A percentile compares a stretch with the other conserved stretches of the same genome.
Evolutionary conservation across 768 basidiomycete species (phyloP).

Genomic region (Solioccasus polychromus): DNA sequence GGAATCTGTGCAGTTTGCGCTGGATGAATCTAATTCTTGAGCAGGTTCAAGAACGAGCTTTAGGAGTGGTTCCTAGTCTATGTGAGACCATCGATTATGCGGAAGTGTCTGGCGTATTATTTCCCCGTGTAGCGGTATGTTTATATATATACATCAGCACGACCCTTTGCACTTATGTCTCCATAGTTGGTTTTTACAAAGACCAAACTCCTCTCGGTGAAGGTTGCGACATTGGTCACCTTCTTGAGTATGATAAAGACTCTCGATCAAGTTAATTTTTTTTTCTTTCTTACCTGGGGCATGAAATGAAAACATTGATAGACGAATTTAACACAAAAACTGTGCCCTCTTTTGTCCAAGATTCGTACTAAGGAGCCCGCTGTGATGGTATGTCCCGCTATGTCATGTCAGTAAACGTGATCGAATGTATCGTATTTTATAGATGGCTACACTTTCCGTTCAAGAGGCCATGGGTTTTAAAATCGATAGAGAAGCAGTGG

Average conservation of each 20-base stretch:
- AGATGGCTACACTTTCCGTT: conserved; percentile 87
- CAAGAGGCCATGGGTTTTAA: conserved; percentile 97
- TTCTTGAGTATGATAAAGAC: conserved; percentile 87
- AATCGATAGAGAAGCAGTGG: conserved; percentile 90
- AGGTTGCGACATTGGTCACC: conserved; percentile 83
- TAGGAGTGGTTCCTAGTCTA: conserved; percentile 78
- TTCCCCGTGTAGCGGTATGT: conserved; percentile 89
- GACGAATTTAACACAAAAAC: conserved; percentile 88
- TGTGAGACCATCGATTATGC: conserved; percentile 95
- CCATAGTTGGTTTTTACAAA: conserved; percentile 86
- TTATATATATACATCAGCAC: conserved; percentile 7
- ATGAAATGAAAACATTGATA: conserved; percentile 28
- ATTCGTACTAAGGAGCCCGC: conserved; percentile 95
- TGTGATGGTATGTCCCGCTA: conserved; percentile 66
- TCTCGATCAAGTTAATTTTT: conserved; percentile 67
- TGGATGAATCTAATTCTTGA: conserved; percentile 4
- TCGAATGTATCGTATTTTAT: conserved; percentile 5
- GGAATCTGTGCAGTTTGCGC: conserved; percentile 15
- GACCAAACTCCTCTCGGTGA: conserved; percentile 85
- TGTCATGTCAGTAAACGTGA: neutral
- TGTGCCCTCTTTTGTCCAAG: conserved; percentile 91
- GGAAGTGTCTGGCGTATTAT: conserved; percentile 85
- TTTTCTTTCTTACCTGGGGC: neutral
- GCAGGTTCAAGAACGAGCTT: conserved; percentile 88
- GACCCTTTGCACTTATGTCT: conserved; percentile 14